Conservation (phyloP, 2,329 filamentous ascomycete species). For the Albifimbria verrucaria region DNA sequence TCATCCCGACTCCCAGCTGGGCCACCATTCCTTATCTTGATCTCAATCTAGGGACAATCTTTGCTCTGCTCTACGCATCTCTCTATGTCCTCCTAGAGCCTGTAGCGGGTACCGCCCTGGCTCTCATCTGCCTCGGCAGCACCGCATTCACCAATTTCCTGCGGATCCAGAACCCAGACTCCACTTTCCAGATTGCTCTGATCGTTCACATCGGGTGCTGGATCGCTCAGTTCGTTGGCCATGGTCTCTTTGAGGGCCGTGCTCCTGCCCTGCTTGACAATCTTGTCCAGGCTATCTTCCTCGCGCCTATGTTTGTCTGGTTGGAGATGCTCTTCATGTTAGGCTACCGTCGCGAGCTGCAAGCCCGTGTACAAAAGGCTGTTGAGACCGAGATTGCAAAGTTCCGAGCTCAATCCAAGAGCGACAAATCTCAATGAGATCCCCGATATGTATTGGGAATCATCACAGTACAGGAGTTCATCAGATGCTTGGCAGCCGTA, state of each 20-base stretch:
- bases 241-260: slow-evolving; percentile 82
- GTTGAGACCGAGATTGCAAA: slow-evolving; percentile 76
- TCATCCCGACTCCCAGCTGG: slow-evolving; percentile 63
- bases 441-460: no score
- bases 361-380: slow-evolving; percentile 72
- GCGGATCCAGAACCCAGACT: slow-evolving; percentile 51
- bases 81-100: slow-evolving; percentile 93
- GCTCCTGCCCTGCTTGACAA: slow-evolving; percentile 91
- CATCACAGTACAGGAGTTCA: no score
- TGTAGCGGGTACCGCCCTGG: slow-evolving; percentile 77
- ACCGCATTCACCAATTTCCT: slow-evolving; percentile 76
- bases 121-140: slow-evolving; percentile 70
- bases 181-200: slow-evolving; percentile 56
- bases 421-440: slow-evolving; percentile 39
- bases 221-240: slow-evolving; percentile 88
- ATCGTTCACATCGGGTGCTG: slow-evolving; percentile 71
- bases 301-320: slow-evolving; percentile 97
- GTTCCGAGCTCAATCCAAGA: slow-evolving; percentile 58
- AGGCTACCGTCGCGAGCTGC: slow-evolving; percentile 86
- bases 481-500: no score
- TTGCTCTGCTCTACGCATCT: slow-evolving; percentile 64
- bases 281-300: slow-evolving; percentile 82
- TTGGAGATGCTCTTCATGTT: slow-evolving; percentile 87
- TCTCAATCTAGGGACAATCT: slow-evolving; percentile 64
- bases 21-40: slow-evolving; percentile 65